These are phyloP conservation scores for Bondarzewia mesenterica DNA, from an alignment of 1,284 basidiomycete species.

Conservation along the genomic window DNA sequence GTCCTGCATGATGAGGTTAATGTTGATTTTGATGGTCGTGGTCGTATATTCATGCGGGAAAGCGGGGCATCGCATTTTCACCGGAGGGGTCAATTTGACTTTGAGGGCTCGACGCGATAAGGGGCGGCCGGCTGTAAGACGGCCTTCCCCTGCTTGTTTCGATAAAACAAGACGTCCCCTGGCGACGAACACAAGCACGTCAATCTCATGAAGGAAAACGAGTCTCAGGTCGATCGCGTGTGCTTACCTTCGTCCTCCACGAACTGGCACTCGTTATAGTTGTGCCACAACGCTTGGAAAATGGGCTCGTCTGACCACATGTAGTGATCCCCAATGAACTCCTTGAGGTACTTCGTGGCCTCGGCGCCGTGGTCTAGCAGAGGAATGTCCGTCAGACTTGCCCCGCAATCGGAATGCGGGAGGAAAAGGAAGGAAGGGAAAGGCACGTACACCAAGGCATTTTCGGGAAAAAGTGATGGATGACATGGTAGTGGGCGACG, in stretches of 20 bases:
- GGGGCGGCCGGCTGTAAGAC: conserved; percentile 18
- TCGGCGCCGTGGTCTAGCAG: conserved; percentile 35
- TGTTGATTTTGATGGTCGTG: no score
- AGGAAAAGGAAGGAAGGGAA: neutral
- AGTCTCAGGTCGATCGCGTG: no score
- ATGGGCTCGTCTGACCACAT: conserved; percentile 36
- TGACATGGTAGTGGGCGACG: conserved; percentile 36
- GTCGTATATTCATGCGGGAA: no score
- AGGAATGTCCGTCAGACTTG: neutral
- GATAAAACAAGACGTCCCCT: conserved; percentile 56
- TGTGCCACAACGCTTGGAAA: conserved; percentile 48
- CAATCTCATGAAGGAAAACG: no score
- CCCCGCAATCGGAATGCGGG: conserved; percentile 1
- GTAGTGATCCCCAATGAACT: conserved; percentile 48
- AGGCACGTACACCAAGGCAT: conserved; percentile 23
- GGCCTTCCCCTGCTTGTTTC: conserved; percentile 44
- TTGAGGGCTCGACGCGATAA: neutral
- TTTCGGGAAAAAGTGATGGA: conserved; percentile 29
- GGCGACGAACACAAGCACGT: no score
- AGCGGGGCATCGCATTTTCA: no score
- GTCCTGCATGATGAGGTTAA: no score
- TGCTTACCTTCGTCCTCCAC: conserved; percentile 50
- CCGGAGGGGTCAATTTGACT: no score
- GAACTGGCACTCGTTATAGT: conserved; percentile 56
- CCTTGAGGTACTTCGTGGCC: conserved; percentile 42